Conservation (phyloP, 192 early-diverging fungal species). For the Gamsiella multidivaricata region DNA sequence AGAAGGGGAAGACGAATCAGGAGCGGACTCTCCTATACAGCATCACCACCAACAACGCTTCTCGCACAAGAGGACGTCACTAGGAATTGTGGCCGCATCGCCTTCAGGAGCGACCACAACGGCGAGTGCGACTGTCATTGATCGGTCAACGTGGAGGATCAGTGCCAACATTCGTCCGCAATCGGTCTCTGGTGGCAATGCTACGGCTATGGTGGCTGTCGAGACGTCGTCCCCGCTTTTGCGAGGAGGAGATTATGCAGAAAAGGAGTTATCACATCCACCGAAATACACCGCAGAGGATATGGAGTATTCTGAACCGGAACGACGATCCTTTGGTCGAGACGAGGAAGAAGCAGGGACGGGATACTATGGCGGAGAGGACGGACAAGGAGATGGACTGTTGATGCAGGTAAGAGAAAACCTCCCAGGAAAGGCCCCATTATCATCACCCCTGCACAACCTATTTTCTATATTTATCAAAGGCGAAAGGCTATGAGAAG, state of each 20-base stretch:
- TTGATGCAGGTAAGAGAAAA: conserved; percentile 52
- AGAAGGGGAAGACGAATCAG: conserved; percentile 27
- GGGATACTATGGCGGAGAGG: not conserved
- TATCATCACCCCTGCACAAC: not conserved
- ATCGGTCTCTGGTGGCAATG: conserved; percentile 1
- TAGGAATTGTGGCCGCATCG: not conserved
- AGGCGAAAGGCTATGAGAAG: too few species aligned
- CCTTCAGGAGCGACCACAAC: not conserved
- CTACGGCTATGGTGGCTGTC: not conserved
- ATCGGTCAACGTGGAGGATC: conserved; percentile 12
- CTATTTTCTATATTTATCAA: conserved; percentile 10
- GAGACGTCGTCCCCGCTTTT: not conserved
- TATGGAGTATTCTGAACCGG: conserved; percentile 39
- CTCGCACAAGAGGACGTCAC: not conserved
- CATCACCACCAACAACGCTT: conserved; percentile 1
- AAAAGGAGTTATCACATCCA: conserved; percentile 24
- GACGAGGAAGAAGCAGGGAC: conserved; percentile 27
- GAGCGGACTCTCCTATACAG: not conserved
- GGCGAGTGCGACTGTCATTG: too few species aligned
- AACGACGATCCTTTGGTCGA: not conserved
- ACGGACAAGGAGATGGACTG: conserved; percentile 23
- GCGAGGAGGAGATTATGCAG: not conserved
- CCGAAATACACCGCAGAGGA: conserved; percentile 45
- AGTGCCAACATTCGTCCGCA: conserved; percentile 1
- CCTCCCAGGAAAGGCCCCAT: not conserved